Percentiles rank a stretch among this genome's conserved stretches.
These are phyloP conservation scores for Phaseolus coccineus DNA, from an alignment of 331 rosid genomes.

Conservation along the genomic window DNA sequence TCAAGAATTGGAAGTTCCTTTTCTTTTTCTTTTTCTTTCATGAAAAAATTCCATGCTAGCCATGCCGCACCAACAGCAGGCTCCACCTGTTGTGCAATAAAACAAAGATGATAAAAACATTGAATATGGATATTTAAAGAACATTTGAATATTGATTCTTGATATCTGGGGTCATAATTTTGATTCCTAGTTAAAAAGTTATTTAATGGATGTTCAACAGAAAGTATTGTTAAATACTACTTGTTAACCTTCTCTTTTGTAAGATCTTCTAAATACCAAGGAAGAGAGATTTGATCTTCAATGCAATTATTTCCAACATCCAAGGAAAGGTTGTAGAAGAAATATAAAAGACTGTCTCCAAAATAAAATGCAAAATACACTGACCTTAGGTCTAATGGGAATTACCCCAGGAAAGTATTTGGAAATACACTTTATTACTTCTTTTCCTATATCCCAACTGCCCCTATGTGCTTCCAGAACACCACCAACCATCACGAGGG, in stretches of 20 bases:
- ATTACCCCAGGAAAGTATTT: slow-evolving; percentile 70
- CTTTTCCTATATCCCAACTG: slow-evolving; percentile 88
- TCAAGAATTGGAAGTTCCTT: slow-evolving; percentile 28
- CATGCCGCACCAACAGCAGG: slow-evolving; percentile 99
- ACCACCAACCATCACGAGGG: slow-evolving; percentile 97
- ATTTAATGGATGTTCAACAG: not conserved
- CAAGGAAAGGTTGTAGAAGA: not conserved
- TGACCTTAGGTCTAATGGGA: slow-evolving; percentile 87
- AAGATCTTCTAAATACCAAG: no score
- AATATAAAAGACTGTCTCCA: not conserved
- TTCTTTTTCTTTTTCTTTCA: slow-evolving; percentile 56
- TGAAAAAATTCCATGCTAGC: slow-evolving; percentile 83
- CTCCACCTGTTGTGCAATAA: slow-evolving; percentile 70
- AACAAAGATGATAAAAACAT: slow-evolving; percentile 23
- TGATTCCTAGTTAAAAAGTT: not conserved
- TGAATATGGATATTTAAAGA: not conserved
- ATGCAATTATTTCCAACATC: not conserved
- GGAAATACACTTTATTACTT: slow-evolving; percentile 73
- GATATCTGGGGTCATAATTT: not conserved
- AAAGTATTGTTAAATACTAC: not conserved
- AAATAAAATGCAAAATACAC: slow-evolving; percentile 33
- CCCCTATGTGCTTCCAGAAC: slow-evolving; percentile 85
- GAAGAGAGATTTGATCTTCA: not conserved
- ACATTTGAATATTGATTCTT: not conserved
- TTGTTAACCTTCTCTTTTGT: no score